A percentile compares a stretch with the other conserved stretches of the same genome.
phyloP scores from a whole-genome alignment of 1,284 basidiomycete genomes.

The Puccinia horiana region DNA sequence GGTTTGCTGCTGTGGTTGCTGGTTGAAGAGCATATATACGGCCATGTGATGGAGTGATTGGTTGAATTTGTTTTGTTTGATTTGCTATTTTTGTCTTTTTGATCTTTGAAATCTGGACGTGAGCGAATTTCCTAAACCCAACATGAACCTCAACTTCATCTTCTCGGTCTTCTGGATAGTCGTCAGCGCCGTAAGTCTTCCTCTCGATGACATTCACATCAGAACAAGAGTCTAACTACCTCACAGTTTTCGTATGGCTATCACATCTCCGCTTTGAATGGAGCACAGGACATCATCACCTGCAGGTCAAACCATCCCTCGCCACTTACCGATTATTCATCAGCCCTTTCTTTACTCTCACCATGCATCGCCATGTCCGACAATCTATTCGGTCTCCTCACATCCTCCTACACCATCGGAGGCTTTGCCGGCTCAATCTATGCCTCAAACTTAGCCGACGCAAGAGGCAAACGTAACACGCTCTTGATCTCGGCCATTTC shows the following conservation, averaged over 20 bases:
- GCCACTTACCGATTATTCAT: background rate
- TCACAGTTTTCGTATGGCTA: conserved; percentile 58
- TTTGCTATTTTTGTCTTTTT: too few relatives aligned
- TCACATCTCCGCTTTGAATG: conserved; percentile 83
- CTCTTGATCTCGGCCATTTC: conserved; percentile 36
- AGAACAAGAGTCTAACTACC: too few relatives aligned
- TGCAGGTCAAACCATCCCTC: conserved; percentile 60
- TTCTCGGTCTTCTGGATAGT: conserved; percentile 37
- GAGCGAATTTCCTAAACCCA: too few relatives aligned
- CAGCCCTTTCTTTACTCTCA: conserved; percentile 53
- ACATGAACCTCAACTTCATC: conserved; percentile 24
- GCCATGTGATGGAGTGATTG: too few relatives aligned
- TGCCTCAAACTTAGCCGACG: conserved; percentile 71
- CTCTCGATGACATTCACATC: too few relatives aligned
- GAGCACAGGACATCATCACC: conserved; percentile 75
- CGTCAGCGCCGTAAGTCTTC: conserved; percentile 40
- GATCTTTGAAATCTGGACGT: too few relatives aligned
- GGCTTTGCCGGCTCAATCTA: conserved; percentile 75
- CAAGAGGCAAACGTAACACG: conserved; percentile 65
- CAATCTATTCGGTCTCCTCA: conserved; percentile 74
- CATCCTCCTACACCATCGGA: conserved; percentile 81
- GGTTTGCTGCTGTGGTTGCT: too few relatives aligned
- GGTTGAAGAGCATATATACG: too few relatives aligned
- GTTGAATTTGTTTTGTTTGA: too few relatives aligned
- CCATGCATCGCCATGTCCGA: conserved; percentile 75